These are phyloP conservation scores for Raphanus raphanistrum DNA, from an alignment of 345 rosid genomes.

Conservation along the genomic window DNA sequence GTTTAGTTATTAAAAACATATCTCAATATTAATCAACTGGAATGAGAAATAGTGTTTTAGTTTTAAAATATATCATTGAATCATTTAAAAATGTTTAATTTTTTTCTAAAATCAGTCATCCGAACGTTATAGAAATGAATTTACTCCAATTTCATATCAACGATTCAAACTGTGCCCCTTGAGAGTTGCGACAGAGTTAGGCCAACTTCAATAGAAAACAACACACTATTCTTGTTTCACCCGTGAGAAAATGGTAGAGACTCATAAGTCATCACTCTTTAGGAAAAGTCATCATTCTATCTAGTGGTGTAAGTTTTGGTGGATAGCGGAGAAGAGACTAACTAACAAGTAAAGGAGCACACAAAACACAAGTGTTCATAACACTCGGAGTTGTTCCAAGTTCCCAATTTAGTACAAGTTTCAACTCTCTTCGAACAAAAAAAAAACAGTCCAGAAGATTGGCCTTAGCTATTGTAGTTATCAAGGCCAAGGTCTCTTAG, in stretches of 20 bases:
- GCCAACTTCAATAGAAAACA: slow-evolving; percentile 9
- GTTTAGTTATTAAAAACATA: not conserved
- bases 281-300: too few species aligned
- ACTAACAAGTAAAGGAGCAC: not conserved
- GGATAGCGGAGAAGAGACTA: not conserved
- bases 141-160: slow-evolving; percentile 9
- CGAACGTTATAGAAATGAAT: not conserved
- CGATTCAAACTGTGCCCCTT: slow-evolving; percentile 23
- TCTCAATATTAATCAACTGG: not conserved
- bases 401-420: not conserved
- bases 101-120: not conserved
- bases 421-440: not conserved
- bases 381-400: not conserved
- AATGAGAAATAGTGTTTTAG: not conserved
- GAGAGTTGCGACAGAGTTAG: slow-evolving; percentile 9
- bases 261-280: not conserved
- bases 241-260: slow-evolving; percentile 46
- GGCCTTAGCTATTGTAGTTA: slow-evolving; percentile 48
- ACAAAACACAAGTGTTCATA: not conserved
- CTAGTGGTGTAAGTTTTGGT: not conserved
- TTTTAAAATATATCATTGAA: not conserved
- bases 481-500: slow-evolving; percentile 86
- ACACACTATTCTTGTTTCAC: slow-evolving; percentile 9
- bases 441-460: not conserved
- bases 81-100: not conserved